These are phyloP conservation scores for Hypoxylon sp. DNA, from an alignment of 2,329 filamentous ascomycete species.

Conservation along the genomic window DNA sequence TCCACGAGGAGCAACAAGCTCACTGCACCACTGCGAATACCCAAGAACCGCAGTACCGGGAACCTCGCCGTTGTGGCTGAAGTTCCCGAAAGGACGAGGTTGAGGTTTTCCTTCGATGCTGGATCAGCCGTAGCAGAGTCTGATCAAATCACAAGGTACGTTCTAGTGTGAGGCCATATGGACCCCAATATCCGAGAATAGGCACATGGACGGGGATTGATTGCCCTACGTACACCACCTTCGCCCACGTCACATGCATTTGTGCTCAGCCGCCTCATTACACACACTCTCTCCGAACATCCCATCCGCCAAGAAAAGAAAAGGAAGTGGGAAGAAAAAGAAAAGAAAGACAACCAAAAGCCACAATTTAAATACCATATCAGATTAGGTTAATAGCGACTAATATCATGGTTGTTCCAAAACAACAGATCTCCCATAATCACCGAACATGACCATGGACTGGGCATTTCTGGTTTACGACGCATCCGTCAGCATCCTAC, in stretches of 20 bases:
- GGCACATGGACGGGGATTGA: conserved; percentile 25
- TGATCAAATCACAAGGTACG: conserved; percentile 82
- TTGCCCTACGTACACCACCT: conserved; percentile 31
- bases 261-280: conserved; percentile 40
- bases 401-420: conserved; percentile 47
- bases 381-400: conserved; percentile 44
- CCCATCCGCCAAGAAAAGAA: conserved; percentile 28
- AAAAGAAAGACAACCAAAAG: conserved; percentile 17
- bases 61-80: conserved; percentile 68
- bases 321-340: conserved; percentile 10
- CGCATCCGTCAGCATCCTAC: conserved; percentile 91
- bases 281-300: conserved; percentile 28
- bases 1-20: conserved; percentile 62
- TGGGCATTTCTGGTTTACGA: conserved; percentile 87
- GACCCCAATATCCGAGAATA: conserved; percentile 31
- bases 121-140: conserved; percentile 73
- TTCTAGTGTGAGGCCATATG: conserved; percentile 32
- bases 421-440: conserved; percentile 81
- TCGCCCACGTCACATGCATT: conserved; percentile 37
- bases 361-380: conserved; percentile 13
- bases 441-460: conserved; percentile 87
- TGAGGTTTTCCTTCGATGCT: conserved; percentile 84
- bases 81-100: conserved; percentile 61
- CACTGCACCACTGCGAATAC: conserved; percentile 65
- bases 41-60: conserved; percentile 76